Evolutionary conservation across 1,284 basidiomycete genomes (phyloP), one percentile per base, ranked within the genome.

Genomic region (Cryptococcus maquisensis): DNA sequence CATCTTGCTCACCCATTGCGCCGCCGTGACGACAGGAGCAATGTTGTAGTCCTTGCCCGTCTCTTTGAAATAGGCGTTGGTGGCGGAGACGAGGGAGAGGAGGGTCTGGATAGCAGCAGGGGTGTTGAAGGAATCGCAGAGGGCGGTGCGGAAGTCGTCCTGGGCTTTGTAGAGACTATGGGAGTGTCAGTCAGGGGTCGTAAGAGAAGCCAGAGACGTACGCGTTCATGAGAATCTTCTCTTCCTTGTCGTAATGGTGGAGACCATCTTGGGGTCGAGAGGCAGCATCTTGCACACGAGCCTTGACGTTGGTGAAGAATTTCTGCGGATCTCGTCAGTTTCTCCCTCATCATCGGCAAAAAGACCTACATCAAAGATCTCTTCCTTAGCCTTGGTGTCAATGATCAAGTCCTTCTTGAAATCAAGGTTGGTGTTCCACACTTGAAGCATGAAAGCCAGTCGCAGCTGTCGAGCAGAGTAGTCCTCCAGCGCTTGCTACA

Each of bases 111-210:
- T 77, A 0, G 92, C 95, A 15, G 79, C 81, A 1, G 93, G 90
- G 0, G 95, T 98, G 76, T 98, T 95, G 81, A 98, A 97, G 1
- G 93, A 97, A 75, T 99, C 95, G 77, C 90, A 96, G 53, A 99
- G 84, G 0, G 94, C 90, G n/a, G 78, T 80, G 51, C 91, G 86
- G 82, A 98, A 96, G 2, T 82, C 80, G 41, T 81, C 67, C 75
- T 95, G 94, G 37, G 86, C 84, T 48, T 84, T 79, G 62, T 88
- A 81, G 41, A 96, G 81, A 62, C 88, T 91, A 61, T 23, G 32
- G 32, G 32, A n/a, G 23, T 16, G 48, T 20, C 40, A 54, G 47
- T 16, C 35, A 24, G 16, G 9, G 16, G 36, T 16, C 16, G 20
- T 4, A n/a, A 12, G 23, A 52, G 38, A 16, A 26, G 28, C 20